Evolutionary conservation across 169 alveolate species (phyloP).

Genomic region (Miamiensis avidus): DNA sequence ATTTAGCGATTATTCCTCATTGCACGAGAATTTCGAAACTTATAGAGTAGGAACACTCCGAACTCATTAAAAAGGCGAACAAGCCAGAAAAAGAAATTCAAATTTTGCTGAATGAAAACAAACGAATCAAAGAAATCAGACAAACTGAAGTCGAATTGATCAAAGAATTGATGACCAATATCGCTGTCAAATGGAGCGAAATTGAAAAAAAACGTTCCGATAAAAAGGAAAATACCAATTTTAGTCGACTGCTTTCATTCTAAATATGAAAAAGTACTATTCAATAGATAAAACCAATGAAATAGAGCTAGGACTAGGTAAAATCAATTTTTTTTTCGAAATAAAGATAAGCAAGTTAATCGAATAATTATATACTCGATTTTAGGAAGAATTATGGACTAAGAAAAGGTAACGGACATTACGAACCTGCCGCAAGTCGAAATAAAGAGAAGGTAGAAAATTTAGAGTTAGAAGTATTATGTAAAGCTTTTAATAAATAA

Average conservation of each 20-base stretch:
- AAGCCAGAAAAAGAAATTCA: conserved; percentile 18
- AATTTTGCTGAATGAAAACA: conserved; percentile 8
- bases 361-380: no score
- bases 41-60: conserved; percentile 9
- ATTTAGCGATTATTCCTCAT: conserved; percentile 17
- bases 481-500: conserved; percentile 35
- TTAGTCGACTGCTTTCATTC: neutral
- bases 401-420: neutral
- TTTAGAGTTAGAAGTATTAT: conserved; percentile 8
- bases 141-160: conserved; percentile 3
- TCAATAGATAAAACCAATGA: neutral
- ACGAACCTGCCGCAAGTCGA: neutral
- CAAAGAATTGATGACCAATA: conserved; percentile 3
- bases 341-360: no score
- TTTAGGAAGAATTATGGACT: neutral
- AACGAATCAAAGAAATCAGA: neutral
- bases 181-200: conserved; percentile 10
- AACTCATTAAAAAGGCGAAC: neutral
- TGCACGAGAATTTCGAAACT: neutral
- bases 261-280: no score
- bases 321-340: no score
- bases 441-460: conserved; percentile 9
- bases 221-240: neutral
- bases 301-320: neutral
- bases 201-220: neutral